A percentile compares a stretch with the other conserved stretches of the same genome.
Evolutionary conservation across 2,329 filamentous ascomycete genomes (phyloP).

Genomic region (Colletotrichum sp.): DNA sequence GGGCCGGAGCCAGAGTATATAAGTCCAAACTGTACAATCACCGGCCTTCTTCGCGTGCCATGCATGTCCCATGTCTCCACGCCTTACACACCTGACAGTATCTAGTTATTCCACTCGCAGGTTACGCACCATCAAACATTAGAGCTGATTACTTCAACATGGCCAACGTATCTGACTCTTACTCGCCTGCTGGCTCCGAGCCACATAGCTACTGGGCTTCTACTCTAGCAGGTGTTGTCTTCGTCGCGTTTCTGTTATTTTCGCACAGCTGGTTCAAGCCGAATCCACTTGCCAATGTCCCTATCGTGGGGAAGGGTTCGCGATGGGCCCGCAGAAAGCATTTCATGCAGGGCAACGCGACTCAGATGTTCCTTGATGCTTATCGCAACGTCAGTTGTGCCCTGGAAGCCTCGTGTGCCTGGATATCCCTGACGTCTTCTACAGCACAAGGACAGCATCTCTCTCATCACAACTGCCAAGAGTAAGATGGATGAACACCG

Average conservation of each 20-base stretch:
- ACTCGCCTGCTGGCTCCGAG: background rate
- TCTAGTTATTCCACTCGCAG: background rate
- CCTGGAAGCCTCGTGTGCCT: accelerated
- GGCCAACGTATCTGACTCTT: background rate
- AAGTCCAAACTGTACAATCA: background rate
- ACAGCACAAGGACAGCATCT: background rate
- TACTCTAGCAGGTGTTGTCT: background rate
- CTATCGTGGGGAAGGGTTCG: background rate
- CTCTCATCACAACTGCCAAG: background rate
- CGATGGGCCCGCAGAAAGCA: background rate
- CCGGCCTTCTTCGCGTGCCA: accelerated
- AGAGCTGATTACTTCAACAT: background rate
- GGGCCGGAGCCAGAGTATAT: background rate
- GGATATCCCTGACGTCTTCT: background rate
- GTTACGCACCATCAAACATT: background rate
- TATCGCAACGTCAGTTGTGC: background rate
- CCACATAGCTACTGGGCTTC: background rate
- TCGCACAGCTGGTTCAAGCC: background rate
- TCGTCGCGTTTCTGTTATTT: background rate
- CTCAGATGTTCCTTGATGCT: background rate
- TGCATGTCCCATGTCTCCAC: accelerated
- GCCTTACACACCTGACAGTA: background rate
- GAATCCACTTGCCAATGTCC: background rate
- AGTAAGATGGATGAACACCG: background rate
- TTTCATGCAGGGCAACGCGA: background rate